Conservation (phyloP, 225 moss, liverwort and hornwort species). For the Anthoceros angustus region DNA sequence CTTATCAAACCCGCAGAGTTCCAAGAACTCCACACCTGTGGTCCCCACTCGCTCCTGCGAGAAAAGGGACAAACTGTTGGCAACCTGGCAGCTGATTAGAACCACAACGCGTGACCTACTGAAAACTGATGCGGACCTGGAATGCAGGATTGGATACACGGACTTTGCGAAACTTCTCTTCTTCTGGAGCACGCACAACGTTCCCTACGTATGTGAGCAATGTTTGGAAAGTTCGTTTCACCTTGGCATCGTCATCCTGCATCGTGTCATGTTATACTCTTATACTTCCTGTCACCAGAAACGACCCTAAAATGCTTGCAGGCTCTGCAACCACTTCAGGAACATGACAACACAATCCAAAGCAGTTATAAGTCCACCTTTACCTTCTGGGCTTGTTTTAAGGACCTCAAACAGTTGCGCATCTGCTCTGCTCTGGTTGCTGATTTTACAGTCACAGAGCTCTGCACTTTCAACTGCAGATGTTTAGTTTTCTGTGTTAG, state of each 20-base stretch:
- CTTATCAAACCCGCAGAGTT: constrained; percentile 78
- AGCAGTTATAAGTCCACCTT: neutral
- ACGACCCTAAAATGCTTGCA: neutral
- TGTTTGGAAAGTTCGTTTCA: constrained; percentile 78
- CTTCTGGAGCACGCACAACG: constrained; percentile 57
- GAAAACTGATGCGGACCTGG: constrained; percentile 29
- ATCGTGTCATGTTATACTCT: neutral
- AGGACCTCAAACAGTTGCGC: constrained; percentile 65
- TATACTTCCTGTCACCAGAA: neutral
- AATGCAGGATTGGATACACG: constrained; percentile 81
- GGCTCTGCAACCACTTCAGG: neutral
- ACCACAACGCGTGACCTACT: neutral
- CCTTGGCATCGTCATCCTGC: constrained; percentile 78
- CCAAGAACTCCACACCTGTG: constrained; percentile 56
- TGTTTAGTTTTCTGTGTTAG: neutral
- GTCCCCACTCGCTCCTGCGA: constrained; percentile 88
- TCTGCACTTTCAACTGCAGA: constrained; percentile 25
- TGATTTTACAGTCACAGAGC: constrained; percentile 55
- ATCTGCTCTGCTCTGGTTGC: constrained; percentile 70
- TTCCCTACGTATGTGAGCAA: constrained; percentile 88
- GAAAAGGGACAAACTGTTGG: neutral
- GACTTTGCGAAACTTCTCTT: constrained; percentile 90
- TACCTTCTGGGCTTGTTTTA: constrained; percentile 79
- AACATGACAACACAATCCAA: neutral
- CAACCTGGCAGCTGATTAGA: neutral